Percentiles rank a stretch among this genome's conserved stretches.
Evolutionary conservation across 306 rosid genomes (phyloP).

Genomic region (Carpinus fangiana): DNA sequence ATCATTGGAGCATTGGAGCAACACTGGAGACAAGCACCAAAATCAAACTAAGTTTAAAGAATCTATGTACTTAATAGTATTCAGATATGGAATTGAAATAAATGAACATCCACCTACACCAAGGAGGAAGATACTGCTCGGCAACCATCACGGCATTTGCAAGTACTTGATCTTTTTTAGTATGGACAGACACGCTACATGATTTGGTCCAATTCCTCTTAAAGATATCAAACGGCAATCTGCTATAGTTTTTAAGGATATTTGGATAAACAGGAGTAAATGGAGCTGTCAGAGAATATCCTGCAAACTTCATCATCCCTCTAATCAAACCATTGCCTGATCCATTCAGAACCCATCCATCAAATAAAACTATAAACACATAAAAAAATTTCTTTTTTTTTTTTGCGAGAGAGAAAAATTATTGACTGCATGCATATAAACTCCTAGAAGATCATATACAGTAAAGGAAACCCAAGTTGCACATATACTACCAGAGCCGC

Average conservation of each 20-base stretch:
- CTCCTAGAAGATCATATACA: not conserved
- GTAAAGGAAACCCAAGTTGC: not conserved
- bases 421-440: not conserved
- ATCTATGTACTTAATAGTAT: slow-evolving; percentile 3
- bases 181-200: slow-evolving; percentile 30
- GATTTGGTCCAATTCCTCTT: slow-evolving; percentile 28
- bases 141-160: slow-evolving; percentile 61
- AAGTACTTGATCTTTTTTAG: slow-evolving; percentile 25
- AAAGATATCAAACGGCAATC: slow-evolving; percentile 36
- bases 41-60: slow-evolving; percentile 13
- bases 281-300: slow-evolving; percentile 53
- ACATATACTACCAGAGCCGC: not conserved
- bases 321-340: slow-evolving; percentile 42
- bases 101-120: slow-evolving; percentile 59
- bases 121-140: slow-evolving; percentile 71
- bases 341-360: slow-evolving; percentile 41
- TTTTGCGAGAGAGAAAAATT: no score
- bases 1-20: slow-evolving; percentile 99
- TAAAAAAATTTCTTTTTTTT: not conserved
- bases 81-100: not conserved
- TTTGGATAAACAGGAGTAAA: slow-evolving; percentile 43
- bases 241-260: slow-evolving; percentile 42
- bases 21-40: slow-evolving; percentile 51
- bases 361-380: slow-evolving; percentile 24
- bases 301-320: slow-evolving; percentile 65